phyloP scores from a whole-genome alignment of 176 grass and related monocot species.

The Sorghum bicolor region DNA sequence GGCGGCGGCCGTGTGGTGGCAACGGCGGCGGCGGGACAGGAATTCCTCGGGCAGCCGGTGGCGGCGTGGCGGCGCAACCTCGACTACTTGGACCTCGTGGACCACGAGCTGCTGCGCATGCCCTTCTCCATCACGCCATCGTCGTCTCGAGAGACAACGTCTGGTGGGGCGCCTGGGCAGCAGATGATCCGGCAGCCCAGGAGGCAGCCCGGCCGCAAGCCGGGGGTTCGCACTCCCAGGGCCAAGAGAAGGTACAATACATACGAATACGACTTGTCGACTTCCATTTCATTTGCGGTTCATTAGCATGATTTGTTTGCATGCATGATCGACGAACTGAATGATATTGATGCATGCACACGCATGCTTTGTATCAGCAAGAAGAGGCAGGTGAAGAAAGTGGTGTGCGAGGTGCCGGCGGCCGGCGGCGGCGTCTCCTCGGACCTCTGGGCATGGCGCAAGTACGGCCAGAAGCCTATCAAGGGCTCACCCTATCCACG shows the following conservation, averaged over 20 bases:
- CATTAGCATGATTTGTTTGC: too few species aligned
- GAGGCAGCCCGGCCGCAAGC: slow-evolving; percentile 34
- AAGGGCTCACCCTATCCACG: slow-evolving; percentile 88
- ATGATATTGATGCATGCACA: too few species aligned
- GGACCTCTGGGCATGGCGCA: slow-evolving; percentile 95
- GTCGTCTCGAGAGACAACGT: neutral
- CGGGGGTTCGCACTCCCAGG: neutral
- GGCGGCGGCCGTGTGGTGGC: neutral
- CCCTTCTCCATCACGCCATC: slow-evolving; percentile 38
- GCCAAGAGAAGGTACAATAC: slow-evolving; percentile 28
- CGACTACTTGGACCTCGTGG: slow-evolving; percentile 36
- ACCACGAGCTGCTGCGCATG: neutral
- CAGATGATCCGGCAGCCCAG: neutral
- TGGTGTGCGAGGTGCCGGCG: slow-evolving; percentile 70
- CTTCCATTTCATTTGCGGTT: neutral
- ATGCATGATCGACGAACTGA: too few species aligned
- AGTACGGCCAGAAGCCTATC: slow-evolving; percentile 98
- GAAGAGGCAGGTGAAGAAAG: slow-evolving; percentile 80
- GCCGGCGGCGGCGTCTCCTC: slow-evolving; percentile 46
- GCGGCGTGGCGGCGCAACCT: neutral
- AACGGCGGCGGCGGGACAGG: neutral
- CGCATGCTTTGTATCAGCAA: slow-evolving; percentile 24
- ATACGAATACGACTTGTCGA: too few species aligned
- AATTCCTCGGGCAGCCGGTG: neutral
- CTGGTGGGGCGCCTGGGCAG: neutral